Evolutionary conservation across 306 rosid species (phyloP).

Genomic region (Cicer bijugum): DNA sequence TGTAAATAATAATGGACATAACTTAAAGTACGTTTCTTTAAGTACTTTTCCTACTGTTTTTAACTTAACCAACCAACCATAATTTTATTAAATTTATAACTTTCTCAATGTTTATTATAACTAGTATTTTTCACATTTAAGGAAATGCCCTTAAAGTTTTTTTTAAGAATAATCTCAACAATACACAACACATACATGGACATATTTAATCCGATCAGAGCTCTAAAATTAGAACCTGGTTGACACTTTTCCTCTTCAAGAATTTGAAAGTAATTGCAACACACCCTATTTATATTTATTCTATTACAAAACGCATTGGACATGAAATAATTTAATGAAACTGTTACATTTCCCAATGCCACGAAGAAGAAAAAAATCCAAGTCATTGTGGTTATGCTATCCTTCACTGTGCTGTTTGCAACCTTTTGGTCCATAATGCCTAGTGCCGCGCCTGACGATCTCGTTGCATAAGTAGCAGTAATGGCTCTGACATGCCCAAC

Average conservation of each 20-base stretch:
- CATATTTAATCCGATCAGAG: background rate
- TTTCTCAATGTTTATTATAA: too few species aligned
- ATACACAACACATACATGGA: background rate
- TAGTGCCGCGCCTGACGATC: conserved; percentile 66
- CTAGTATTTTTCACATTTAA: too few species aligned
- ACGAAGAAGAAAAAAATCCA: background rate
- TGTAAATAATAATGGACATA: too few species aligned
- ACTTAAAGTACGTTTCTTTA: too few species aligned
- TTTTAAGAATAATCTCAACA: background rate
- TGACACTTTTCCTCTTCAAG: conserved; percentile 11
- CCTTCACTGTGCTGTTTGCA: conserved; percentile 81
- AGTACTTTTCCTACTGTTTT: too few species aligned
- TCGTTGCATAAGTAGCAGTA: conserved; percentile 79
- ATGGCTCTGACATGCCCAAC: conserved; percentile 89
- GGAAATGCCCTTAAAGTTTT: too few species aligned
- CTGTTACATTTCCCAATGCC: background rate
- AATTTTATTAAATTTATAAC: too few species aligned
- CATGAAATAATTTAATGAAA: conserved; percentile 27
- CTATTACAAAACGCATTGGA: conserved; percentile 24
- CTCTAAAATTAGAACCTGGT: background rate
- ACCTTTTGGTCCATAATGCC: conserved; percentile 84
- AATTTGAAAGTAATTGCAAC: background rate
- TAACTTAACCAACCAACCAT: too few species aligned
- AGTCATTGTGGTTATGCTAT: conserved; percentile 42
- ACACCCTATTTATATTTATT: background rate